phyloP scores from a whole-genome alignment of 305 asterid genomes.

The Rubia occidens region DNA sequence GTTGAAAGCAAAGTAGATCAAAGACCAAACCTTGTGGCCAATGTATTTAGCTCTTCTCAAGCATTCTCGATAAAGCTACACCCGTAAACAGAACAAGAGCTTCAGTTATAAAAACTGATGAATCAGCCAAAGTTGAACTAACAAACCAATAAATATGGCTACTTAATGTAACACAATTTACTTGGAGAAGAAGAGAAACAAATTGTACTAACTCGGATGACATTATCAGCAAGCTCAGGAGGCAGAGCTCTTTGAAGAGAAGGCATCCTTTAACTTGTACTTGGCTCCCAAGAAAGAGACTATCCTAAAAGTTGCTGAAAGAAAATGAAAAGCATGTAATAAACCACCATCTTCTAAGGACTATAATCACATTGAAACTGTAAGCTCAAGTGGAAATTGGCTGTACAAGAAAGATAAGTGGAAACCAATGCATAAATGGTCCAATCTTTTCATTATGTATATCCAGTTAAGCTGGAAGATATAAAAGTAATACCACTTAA shows the following conservation, averaged over 20 bases:
- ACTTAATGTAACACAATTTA: neutral
- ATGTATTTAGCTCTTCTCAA: constrained; percentile 77
- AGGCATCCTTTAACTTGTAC: constrained; percentile 38
- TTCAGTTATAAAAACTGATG: neutral
- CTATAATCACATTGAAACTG: neutral
- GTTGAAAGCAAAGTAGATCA: neutral
- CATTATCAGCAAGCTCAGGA: constrained; percentile 82
- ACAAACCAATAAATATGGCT: neutral
- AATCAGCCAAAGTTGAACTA: constrained; percentile 2
- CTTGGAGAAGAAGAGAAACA: neutral
- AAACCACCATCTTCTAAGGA: neutral
- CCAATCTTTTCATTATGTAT: neutral
- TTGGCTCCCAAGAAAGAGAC: neutral
- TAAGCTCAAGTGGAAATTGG: neutral
- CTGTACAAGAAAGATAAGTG: neutral
- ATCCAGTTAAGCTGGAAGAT: neutral
- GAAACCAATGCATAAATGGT: neutral
- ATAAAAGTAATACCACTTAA: neutral
- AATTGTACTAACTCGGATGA: constrained; percentile 43
- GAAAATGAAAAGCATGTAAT: neutral
- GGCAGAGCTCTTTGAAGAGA: constrained; percentile 78
- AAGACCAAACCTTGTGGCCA: constrained; percentile 49
- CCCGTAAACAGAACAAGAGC: neutral
- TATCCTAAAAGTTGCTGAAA: neutral
- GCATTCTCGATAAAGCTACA: constrained; percentile 84